Evolutionary conservation across 2,329 filamentous ascomycete genomes (phyloP).

Genomic region (Penicillium nordicum): DNA sequence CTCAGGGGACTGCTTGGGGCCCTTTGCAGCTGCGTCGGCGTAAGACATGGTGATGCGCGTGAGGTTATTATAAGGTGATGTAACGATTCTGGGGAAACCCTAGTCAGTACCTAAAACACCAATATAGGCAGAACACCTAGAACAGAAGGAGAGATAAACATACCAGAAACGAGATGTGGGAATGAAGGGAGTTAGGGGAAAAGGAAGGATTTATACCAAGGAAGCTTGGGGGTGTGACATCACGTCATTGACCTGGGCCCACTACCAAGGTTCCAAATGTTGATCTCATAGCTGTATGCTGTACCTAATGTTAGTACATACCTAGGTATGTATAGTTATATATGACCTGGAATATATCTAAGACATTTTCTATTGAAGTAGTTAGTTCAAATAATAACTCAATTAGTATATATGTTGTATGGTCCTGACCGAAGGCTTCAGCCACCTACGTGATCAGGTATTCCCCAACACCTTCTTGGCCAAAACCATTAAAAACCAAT

Average conservation of each 20-base stretch:
- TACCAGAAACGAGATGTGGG: conserved; percentile 4
- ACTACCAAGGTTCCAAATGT: conserved; percentile 1
- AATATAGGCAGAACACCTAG: background rate
- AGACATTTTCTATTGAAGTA: background rate
- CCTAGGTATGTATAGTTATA: too few relatives aligned
- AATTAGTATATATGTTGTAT: too few relatives aligned
- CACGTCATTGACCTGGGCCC: conserved; percentile 31
- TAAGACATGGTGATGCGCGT: conserved; percentile 43
- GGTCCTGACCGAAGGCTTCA: background rate
- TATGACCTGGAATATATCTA: background rate
- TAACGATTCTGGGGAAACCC: background rate
- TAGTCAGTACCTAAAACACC: background rate
- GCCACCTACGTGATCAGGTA: conserved; percentile 12
- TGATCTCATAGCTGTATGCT: background rate
- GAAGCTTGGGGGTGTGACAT: conserved; percentile 29
- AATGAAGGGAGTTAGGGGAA: conserved; percentile 4
- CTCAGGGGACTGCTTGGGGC: conserved; percentile 46
- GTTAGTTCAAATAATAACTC: background rate
- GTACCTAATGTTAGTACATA: too few relatives aligned
- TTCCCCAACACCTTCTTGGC: background rate
- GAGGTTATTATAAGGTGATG: background rate
- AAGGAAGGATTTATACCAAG: conserved; percentile 23
- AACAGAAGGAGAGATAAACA: background rate
- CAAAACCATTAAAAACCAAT: background rate
- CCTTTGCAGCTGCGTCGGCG: conserved; percentile 47